Percentiles rank a stretch among this genome's conserved stretches.
Conservation (phyloP, 2,329 filamentous ascomycete genomes). For the Trichoderma sp. region DNA sequence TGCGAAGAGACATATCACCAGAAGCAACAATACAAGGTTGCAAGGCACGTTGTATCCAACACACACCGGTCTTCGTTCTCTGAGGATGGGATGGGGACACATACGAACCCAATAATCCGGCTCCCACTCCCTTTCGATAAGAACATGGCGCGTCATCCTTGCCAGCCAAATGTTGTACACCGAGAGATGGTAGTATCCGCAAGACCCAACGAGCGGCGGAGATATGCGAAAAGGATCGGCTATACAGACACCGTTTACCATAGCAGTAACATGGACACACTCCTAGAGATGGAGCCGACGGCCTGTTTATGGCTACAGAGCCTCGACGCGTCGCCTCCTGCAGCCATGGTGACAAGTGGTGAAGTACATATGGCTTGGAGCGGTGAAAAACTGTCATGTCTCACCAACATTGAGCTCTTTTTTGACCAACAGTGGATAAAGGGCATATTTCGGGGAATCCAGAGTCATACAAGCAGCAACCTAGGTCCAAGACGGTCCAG, state of each 20-base stretch:
- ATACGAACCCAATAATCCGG: slow-evolving; percentile 1
- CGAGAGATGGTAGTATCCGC: background rate
- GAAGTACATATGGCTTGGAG: background rate
- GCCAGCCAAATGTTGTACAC: slow-evolving; percentile 14
- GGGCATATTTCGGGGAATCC: background rate
- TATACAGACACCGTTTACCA: background rate
- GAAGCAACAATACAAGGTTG: background rate
- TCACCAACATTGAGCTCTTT: background rate
- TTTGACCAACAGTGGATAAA: background rate
- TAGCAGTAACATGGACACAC: background rate
- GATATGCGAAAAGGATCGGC: slow-evolving; percentile 4
- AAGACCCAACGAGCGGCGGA: background rate
- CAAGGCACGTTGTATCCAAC: background rate
- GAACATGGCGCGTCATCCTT: slow-evolving; percentile 14
- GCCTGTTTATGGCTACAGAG: background rate
- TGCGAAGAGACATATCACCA: background rate
- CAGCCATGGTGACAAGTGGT: background rate
- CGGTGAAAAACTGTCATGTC: slow-evolving; percentile 6
- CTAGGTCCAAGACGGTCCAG: background rate
- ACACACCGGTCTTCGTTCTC: background rate
- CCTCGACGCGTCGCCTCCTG: background rate
- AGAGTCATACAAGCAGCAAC: background rate
- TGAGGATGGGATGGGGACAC: background rate
- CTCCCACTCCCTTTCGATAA: background rate
- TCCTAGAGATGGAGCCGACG: background rate